A percentile compares a stretch with the other conserved stretches of the same genome.
Conservation (phyloP, 225 moss, liverwort and hornwort genomes). For the Physcomitrellopsis africana region DNA sequence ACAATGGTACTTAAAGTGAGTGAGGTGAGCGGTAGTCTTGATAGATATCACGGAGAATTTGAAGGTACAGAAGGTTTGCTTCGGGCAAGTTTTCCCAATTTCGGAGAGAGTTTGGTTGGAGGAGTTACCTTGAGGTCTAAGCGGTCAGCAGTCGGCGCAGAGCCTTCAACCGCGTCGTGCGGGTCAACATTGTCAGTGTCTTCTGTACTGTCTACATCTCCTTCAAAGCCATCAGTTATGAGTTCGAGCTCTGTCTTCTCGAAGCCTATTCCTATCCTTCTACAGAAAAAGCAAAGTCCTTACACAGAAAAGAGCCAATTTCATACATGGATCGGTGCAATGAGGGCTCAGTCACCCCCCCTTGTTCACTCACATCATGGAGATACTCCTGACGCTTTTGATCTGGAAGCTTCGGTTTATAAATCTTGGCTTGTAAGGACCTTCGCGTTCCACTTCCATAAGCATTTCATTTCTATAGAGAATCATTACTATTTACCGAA, state of each 20-base stretch:
- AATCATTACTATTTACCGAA: background rate
- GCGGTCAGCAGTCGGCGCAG: slow-evolving; percentile 52
- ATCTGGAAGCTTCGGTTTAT: slow-evolving; percentile 49
- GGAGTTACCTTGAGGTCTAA: slow-evolving; percentile 58
- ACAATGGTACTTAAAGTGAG: slow-evolving; percentile 66
- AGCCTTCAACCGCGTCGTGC: slow-evolving; percentile 49
- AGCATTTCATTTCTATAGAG: slow-evolving; percentile 3
- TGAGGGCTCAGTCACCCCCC: slow-evolving; percentile 93
- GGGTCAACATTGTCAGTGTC: slow-evolving; percentile 60
- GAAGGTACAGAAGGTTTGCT: slow-evolving; percentile 47
- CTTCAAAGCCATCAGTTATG: slow-evolving; percentile 59
- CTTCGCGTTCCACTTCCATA: slow-evolving; percentile 24
- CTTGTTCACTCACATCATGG: slow-evolving; percentile 53
- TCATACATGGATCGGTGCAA: slow-evolving; percentile 82
- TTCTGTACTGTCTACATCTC: slow-evolving; percentile 59
- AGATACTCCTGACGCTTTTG: slow-evolving; percentile 49
- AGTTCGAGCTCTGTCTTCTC: slow-evolving; percentile 57
- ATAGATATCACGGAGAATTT: slow-evolving; percentile 41
- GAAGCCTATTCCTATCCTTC: slow-evolving; percentile 54
- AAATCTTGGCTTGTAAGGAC: slow-evolving; percentile 64
- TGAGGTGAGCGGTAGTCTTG: slow-evolving; percentile 51
- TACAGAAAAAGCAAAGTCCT: slow-evolving; percentile 49
- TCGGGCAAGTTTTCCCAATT: slow-evolving; percentile 60
- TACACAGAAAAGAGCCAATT: slow-evolving; percentile 49
- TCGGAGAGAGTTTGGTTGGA: slow-evolving; percentile 56